phyloP scores from a whole-genome alignment of 2,329 filamentous ascomycete genomes.

The Colletotrichum horii region DNA sequence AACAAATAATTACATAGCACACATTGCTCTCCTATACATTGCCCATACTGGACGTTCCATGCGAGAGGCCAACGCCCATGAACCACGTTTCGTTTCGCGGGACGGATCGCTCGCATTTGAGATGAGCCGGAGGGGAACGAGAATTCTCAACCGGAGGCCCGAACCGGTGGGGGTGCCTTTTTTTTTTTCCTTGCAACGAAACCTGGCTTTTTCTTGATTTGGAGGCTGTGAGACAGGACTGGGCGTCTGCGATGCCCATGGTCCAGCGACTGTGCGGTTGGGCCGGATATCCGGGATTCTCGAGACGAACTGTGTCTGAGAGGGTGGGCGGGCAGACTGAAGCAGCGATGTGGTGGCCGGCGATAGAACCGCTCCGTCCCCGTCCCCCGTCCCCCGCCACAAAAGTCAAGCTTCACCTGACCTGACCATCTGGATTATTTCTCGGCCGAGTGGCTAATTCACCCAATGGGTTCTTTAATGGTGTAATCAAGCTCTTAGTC shows the following conservation, averaged over 20 bases:
- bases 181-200: neutral
- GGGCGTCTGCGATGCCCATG: fast-evolving
- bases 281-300: neutral
- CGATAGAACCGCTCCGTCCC: neutral
- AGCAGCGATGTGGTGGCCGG: neutral
- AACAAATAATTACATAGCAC: neutral
- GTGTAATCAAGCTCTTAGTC: neutral
- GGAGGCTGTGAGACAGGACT: neutral
- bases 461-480: neutral
- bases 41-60: neutral
- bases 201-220: neutral
- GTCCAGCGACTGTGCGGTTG: neutral
- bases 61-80: neutral
- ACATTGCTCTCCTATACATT: neutral
- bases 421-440: neutral
- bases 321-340: neutral
- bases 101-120: neutral
- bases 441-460: neutral
- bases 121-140: neutral
- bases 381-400: neutral
- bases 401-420: neutral
- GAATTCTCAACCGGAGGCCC: neutral
- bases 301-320: neutral
- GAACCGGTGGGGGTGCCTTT: neutral
- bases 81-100: neutral